Evolutionary conservation across 2,329 filamentous ascomycete species (phyloP).

Genomic region (Botrytis deweyae): DNA sequence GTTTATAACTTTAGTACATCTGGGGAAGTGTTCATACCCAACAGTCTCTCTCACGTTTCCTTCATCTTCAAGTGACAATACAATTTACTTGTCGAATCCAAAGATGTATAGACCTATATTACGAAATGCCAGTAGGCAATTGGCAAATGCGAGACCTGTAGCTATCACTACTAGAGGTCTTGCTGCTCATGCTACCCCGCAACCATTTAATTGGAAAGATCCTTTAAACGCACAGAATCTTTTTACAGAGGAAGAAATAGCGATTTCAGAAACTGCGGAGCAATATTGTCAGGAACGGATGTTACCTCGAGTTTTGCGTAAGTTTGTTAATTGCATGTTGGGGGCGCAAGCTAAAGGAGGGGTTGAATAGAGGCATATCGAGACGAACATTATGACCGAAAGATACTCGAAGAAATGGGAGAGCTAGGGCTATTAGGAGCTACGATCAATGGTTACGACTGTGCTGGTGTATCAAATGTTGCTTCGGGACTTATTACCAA

Average conservation of each 20-base stretch:
- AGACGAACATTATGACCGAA: slow-evolving; percentile 80
- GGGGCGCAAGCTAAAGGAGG: slow-evolving; percentile 17
- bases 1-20: neutral
- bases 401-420: slow-evolving; percentile 88
- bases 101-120: slow-evolving; percentile 37
- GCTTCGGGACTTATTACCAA: slow-evolving; percentile 87
- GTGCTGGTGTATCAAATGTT: slow-evolving; percentile 83
- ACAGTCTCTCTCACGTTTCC: neutral
- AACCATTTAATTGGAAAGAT: slow-evolving; percentile 84
- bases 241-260: slow-evolving; percentile 85
- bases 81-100: neutral
- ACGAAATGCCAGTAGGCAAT: slow-evolving; percentile 31
- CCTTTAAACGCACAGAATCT: slow-evolving; percentile 73
- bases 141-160: slow-evolving; percentile 28
- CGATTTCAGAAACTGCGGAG: slow-evolving; percentile 86
- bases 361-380: slow-evolving; percentile 70
- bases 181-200: slow-evolving; percentile 36
- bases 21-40: neutral
- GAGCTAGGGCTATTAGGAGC: slow-evolving; percentile 85
- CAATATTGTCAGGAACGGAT: slow-evolving; percentile 91
- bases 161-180: slow-evolving; percentile 30
- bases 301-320: slow-evolving; percentile 82
- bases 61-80: neutral
- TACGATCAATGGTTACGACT: slow-evolving; percentile 83
- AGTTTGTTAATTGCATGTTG: slow-evolving; percentile 36